Conservation (phyloP, 2,329 filamentous ascomycete genomes). For the Helminthosporium solani region DNA sequence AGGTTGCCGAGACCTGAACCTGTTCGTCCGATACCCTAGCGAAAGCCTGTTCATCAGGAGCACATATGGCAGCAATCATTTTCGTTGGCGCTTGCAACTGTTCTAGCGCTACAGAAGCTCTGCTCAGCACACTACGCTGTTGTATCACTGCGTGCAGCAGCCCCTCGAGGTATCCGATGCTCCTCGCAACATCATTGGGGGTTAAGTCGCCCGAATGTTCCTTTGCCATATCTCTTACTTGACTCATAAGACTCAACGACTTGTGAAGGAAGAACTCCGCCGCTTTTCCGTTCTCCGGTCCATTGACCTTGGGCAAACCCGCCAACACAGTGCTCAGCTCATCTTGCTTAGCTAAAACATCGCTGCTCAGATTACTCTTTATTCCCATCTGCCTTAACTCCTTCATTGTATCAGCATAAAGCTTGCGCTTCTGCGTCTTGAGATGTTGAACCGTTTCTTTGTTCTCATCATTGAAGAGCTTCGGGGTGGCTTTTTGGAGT, state of each 20-base stretch:
- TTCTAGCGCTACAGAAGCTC: conserved; percentile 31
- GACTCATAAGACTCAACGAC: conserved; percentile 70
- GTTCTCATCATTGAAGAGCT: conserved; percentile 80
- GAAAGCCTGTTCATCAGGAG: conserved; percentile 11
- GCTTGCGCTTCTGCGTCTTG: conserved; percentile 83
- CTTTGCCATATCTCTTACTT: conserved; percentile 64
- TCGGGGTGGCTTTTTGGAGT: conserved; percentile 80
- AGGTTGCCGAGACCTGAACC: conserved; percentile 6
- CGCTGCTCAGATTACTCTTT: conserved; percentile 74
- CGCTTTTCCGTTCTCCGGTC: conserved; percentile 25
- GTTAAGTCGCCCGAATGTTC: conserved; percentile 86
- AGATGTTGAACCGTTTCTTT: conserved; percentile 81
- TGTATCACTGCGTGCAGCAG: conserved; percentile 66
- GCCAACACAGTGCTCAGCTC: conserved; percentile 71
- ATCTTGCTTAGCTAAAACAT: conserved; percentile 70
- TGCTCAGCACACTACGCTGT: conserved; percentile 55
- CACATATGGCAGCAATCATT: conserved; percentile 34
- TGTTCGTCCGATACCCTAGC: conserved; percentile 19
- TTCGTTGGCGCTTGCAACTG: conserved; percentile 42
- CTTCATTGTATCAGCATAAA: conserved; percentile 86
- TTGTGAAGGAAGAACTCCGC: conserved; percentile 77
- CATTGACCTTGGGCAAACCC: conserved; percentile 37
- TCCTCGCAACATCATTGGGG: conserved; percentile 73
- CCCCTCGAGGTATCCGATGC: conserved; percentile 83
- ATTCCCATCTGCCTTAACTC: conserved; percentile 86